phyloP scores from a whole-genome alignment of 75 land plant species.

The Selaginella moellendorffii region DNA sequence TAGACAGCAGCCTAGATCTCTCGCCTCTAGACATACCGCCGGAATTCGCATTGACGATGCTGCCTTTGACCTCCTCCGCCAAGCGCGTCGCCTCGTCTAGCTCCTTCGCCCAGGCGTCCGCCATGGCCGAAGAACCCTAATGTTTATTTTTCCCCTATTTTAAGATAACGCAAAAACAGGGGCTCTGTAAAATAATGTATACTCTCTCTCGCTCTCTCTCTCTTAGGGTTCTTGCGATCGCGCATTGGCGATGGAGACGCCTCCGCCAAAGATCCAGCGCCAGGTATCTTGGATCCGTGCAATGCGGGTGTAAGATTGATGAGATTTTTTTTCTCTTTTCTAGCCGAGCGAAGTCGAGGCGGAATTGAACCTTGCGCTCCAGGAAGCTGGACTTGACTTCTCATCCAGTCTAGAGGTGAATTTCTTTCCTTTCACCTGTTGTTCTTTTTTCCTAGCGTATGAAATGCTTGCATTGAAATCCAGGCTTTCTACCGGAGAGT shows the following conservation, averaged over 20 bases:
- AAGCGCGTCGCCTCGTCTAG: constrained; percentile 59
- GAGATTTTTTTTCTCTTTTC: neutral
- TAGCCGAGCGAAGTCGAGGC: constrained; percentile 28
- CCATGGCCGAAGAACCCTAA: neutral
- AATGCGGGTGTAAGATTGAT: too few relatives aligned
- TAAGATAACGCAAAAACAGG: too few relatives aligned
- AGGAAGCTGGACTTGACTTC: constrained; percentile 28
- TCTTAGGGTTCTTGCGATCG: too few relatives aligned
- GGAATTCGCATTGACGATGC: constrained; percentile 39
- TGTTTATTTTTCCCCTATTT: too few relatives aligned
- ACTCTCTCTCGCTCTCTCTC: too few relatives aligned
- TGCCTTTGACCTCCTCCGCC: constrained; percentile 55
- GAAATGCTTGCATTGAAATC: neutral
- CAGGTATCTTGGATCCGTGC: too few relatives aligned
- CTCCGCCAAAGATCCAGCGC: too few relatives aligned
- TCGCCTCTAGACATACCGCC: constrained; percentile 47
- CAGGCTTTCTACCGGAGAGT: neutral
- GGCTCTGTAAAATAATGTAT: too few relatives aligned
- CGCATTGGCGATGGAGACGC: too few relatives aligned
- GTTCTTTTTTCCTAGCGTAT: neutral
- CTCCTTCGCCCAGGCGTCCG: constrained; percentile 79
- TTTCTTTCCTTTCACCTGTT: neutral
- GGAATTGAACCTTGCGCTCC: constrained; percentile 24
- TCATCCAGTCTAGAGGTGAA: neutral
- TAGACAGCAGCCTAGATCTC: constrained; percentile 43